Evolutionary conservation across 768 basidiomycete genomes (phyloP).

Genomic region (Lepiota brunneoincarnata): DNA sequence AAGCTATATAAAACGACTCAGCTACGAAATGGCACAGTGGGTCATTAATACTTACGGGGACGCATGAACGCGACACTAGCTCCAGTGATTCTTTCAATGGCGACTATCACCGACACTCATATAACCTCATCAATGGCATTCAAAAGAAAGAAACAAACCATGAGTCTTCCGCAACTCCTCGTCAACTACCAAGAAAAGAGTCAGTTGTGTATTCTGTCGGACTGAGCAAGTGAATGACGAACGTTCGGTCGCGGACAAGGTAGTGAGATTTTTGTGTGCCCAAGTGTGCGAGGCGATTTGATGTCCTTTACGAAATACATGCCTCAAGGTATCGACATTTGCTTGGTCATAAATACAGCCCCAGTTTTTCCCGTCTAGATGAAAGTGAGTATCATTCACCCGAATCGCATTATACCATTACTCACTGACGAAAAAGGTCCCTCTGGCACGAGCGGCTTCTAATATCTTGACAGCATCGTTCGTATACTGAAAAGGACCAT

Average conservation of each 20-base stretch:
- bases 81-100: constrained; percentile 34
- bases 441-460: constrained; percentile 26
- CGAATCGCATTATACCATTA: background rate
- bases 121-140: background rate
- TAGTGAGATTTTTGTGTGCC: constrained; percentile 37
- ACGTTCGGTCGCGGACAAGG: constrained; percentile 30
- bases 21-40: background rate
- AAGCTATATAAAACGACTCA: constrained; percentile 8
- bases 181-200: constrained; percentile 21
- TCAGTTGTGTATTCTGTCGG: background rate
- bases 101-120: constrained; percentile 23
- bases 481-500: constrained; percentile 22
- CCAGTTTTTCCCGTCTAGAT: constrained; percentile 34
- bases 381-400: background rate
- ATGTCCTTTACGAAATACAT: constrained; percentile 39
- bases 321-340: constrained; percentile 25
- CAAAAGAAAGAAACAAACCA: constrained; percentile 18
- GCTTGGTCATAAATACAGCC: constrained; percentile 36
- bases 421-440: constrained; percentile 42
- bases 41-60: constrained; percentile 30
- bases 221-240: background rate
- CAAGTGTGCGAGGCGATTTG: constrained; percentile 50
- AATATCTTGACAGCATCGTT: constrained; percentile 28
- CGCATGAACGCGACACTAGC: constrained; percentile 36
- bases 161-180: constrained; percentile 31